Evolutionary conservation across 192 early-diverging fungal species (phyloP), one percentile per base, ranked within the genome.

Genomic region (Coemansia interrupta): DNA sequence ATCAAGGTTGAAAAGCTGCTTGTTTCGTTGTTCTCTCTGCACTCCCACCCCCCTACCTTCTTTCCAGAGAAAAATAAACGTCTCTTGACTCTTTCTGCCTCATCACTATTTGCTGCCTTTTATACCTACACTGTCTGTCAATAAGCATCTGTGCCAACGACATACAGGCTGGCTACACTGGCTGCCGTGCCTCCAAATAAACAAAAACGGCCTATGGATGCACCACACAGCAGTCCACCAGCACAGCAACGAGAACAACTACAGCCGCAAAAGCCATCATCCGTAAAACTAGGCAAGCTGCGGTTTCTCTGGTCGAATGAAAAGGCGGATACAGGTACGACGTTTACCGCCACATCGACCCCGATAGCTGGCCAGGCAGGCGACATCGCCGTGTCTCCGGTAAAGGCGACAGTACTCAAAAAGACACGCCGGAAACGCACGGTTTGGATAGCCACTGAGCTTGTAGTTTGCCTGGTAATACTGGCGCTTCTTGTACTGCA

Each of bases 401-500:
- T 30, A 47, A 78, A 78, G 51, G 26, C 14, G 40, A 43, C 15
- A 11, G 68, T 61, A 8, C 58, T 78, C 15, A 54, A 70, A 50
- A 48, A 41, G 26, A 51, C 50, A 39, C 60, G 54, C 57, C 64
- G 52, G 15, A 46, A 50, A 9, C 74, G 74, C 12, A 4, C 48
- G 12, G 12, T 67, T 29, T 70, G 68, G 68, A 44, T 67, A 13
- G n/a, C 54, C 3, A 17, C 53, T 7, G 74, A 78, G 74, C 26
- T 71, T 22, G 50, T 61, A 15, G 32, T 78, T 17, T 54, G 70
- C 26, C 32, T 68, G 3, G 58, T 55, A 2, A 59, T 78, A 44
- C 49, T 78, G 23, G 74, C 68, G 15, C 49, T 78, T 39, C 61
- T 78, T 20, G 51, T 78, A 3, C 36, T 78, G n/a, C 58, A 71